These are phyloP conservation scores for Aphanocladium album DNA, from an alignment of 2,329 filamentous ascomycete species.

Conservation along the genomic window DNA sequence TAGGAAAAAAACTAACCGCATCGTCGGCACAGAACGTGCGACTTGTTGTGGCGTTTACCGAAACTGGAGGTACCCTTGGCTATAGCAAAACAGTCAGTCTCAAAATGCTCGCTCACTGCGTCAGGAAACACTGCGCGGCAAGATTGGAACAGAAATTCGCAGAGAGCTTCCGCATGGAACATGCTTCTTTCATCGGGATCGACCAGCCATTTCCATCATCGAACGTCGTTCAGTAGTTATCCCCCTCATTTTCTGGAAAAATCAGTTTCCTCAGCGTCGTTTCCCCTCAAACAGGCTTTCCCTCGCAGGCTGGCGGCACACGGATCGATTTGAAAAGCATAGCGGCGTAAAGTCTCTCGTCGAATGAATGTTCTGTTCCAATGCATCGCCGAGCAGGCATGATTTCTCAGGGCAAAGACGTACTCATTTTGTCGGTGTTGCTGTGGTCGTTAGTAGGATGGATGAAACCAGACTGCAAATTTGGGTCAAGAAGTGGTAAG, in stretches of 20 bases:
- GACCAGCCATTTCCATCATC: background rate
- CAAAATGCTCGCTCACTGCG: background rate
- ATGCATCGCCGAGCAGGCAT: background rate
- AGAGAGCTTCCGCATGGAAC: background rate
- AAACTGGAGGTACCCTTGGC: conserved; percentile 56
- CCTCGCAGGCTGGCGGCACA: background rate
- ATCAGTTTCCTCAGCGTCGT: background rate
- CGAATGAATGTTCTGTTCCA: background rate
- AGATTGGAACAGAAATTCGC: background rate
- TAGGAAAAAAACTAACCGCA: conserved; percentile 67
- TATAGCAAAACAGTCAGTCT: conserved; percentile 27
- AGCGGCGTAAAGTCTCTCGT: background rate
- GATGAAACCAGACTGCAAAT: conserved; percentile 17
- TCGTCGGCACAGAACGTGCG: conserved; percentile 96
- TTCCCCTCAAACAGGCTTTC: too few relatives aligned
- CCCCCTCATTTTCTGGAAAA: background rate
- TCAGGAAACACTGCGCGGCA: background rate
- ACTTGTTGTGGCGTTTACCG: conserved; percentile 84
- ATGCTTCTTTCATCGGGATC: background rate
- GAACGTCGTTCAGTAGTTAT: background rate
- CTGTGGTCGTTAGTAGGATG: conserved; percentile 34
- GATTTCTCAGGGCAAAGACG: conserved; percentile 25
- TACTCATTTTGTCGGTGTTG: conserved; percentile 55
- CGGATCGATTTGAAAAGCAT: background rate
- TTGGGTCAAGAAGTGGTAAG: conserved; percentile 11